Conservation (phyloP, 2,329 filamentous ascomycete genomes). For the Didymella exigua region DNA sequence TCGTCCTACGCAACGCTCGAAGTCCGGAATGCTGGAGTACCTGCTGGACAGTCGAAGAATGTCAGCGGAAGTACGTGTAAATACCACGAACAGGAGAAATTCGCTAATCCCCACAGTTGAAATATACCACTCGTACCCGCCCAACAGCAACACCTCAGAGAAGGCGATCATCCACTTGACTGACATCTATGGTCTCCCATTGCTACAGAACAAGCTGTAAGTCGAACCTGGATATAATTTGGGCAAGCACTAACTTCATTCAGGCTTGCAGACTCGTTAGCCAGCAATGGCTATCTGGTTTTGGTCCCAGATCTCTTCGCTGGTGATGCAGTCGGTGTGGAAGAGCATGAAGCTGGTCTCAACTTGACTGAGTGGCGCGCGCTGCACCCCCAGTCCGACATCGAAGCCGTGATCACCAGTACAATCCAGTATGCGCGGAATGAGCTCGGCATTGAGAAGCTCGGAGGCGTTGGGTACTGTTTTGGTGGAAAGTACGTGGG, state of each 20-base stretch:
- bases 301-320: constrained; percentile 45
- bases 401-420: constrained; percentile 56
- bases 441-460: constrained; percentile 60
- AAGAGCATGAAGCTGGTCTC: constrained; percentile 71
- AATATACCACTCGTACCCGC: constrained; percentile 30
- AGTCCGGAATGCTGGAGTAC: constrained; percentile 23
- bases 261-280: constrained; percentile 43
- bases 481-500: constrained; percentile 77
- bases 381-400: constrained; percentile 51
- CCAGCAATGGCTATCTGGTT: constrained; percentile 42
- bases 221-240: not conserved
- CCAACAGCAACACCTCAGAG: constrained; percentile 19
- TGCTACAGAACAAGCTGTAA: constrained; percentile 42
- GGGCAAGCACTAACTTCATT: not conserved
- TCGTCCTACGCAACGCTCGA: constrained; percentile 15
- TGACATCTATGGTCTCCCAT: constrained; percentile 44
- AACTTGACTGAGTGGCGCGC: constrained; percentile 52
- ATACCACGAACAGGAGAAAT: too few species aligned
- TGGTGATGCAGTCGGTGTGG: constrained; percentile 34
- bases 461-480: constrained; percentile 73
- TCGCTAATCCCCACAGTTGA: constrained; percentile 15
- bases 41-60: constrained; percentile 29
- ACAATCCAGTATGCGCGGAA: constrained; percentile 64
- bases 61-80: constrained; percentile 30
- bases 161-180: constrained; percentile 45